A percentile compares a stretch with the other conserved stretches of the same genome.
These are phyloP conservation scores for Plasmodium yoelii DNA, from an alignment of 169 alveolate genomes.

Conservation along the genomic window DNA sequence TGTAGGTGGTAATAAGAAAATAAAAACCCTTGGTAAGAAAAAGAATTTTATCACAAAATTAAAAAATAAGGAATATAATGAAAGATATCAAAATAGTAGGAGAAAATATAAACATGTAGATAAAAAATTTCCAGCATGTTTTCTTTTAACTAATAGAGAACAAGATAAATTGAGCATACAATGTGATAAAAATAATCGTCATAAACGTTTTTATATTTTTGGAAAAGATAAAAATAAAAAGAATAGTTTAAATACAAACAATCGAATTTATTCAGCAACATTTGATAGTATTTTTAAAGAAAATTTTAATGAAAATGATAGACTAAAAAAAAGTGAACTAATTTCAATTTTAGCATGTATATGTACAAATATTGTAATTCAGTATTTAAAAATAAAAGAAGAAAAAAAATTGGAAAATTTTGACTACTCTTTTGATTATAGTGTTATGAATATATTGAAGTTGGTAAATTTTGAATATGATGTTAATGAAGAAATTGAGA, in stretches of 20 bases:
- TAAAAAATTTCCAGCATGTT: neutral
- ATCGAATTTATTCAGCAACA: no score
- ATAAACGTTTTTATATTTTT: neutral
- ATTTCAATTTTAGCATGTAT: constrained; percentile 66
- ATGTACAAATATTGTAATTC: constrained; percentile 66
- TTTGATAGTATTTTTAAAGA: constrained; percentile 62
- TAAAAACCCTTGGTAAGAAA: neutral
- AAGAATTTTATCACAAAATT: neutral
- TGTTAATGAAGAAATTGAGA: constrained; percentile 57
- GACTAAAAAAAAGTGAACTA: constrained; percentile 45
- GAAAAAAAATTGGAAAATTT: constrained; percentile 54
- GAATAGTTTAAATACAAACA: no score
- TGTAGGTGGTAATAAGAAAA: constrained; percentile 15
- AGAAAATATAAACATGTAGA: neutral
- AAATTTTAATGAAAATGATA: constrained; percentile 43
- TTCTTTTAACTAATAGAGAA: neutral
- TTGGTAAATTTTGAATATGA: constrained; percentile 74
- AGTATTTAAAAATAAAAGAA: constrained; percentile 50
- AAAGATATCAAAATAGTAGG: neutral
- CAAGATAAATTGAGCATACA: no score
- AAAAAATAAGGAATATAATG: neutral
- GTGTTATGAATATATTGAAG: constrained; percentile 54
- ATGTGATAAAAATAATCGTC: neutral
- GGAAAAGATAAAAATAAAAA: neutral
- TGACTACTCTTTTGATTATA: constrained; percentile 55